A percentile compares a stretch with the other conserved stretches of the same genome.
Conservation (phyloP, 2,329 filamentous ascomycete genomes). For the Akanthomyces lecanii region DNA sequence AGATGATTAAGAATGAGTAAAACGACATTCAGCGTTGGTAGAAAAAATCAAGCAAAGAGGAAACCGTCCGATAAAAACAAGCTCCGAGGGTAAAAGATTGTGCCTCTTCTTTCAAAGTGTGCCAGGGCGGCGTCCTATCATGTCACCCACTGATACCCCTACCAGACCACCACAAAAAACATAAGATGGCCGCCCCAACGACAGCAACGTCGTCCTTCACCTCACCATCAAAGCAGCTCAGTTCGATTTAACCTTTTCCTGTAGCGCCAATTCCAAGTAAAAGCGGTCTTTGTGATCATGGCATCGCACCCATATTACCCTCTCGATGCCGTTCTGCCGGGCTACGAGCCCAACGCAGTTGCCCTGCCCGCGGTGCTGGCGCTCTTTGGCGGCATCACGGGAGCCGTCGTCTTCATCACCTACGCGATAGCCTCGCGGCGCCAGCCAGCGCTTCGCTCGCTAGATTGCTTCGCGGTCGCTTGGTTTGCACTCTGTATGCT, state of each 20-base stretch:
- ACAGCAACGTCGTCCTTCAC: too few relatives aligned
- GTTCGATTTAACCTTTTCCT: background rate
- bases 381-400: slow-evolving; percentile 34
- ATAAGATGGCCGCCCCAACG: too few relatives aligned
- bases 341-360: slow-evolving; percentile 38
- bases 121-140: too few relatives aligned
- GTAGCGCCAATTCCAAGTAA: background rate
- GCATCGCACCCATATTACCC: slow-evolving; percentile 43
- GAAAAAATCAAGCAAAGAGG: background rate
- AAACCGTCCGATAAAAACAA: too few relatives aligned
- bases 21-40: too few relatives aligned
- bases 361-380: slow-evolving; percentile 33
- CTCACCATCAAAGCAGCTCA: too few relatives aligned
- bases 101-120: too few relatives aligned
- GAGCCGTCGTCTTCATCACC: slow-evolving; percentile 28
- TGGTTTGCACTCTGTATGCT: slow-evolving; percentile 56
- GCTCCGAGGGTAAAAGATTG: too few relatives aligned
- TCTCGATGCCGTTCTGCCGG: slow-evolving; percentile 31
- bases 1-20: too few relatives aligned
- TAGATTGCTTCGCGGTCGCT: slow-evolving; percentile 41
- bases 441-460: slow-evolving; percentile 23
- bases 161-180: too few relatives aligned
- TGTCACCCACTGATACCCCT: too few relatives aligned
- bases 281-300: background rate
- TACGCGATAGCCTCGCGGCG: slow-evolving; percentile 28